These are phyloP conservation scores for Pseudisothecium myosuroides DNA, from an alignment of 225 moss, liverwort and hornwort genomes.

Conservation along the genomic window DNA sequence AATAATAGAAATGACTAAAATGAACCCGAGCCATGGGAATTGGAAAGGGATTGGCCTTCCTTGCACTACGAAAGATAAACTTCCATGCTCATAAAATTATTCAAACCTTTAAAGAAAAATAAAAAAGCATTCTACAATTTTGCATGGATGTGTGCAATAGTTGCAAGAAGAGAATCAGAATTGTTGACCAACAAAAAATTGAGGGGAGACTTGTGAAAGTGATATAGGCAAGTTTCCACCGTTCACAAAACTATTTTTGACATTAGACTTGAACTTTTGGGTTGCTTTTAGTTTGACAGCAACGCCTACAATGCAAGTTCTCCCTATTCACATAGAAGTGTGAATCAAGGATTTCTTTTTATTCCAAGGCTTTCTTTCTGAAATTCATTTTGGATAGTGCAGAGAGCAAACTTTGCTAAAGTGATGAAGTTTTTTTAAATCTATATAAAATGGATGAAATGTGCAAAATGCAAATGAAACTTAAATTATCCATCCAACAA, in stretches of 20 bases:
- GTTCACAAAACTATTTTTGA: neutral
- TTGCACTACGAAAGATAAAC: no score
- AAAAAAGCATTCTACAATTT: neutral
- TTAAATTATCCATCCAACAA: neutral
- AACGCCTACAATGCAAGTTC: neutral
- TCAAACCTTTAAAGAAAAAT: neutral
- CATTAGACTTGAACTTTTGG: neutral
- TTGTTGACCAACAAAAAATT: neutral
- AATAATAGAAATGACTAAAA: neutral
- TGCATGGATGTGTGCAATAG: neutral
- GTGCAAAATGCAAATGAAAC: neutral
- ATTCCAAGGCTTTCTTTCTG: no score
- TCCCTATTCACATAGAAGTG: neutral
- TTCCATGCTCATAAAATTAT: neutral
- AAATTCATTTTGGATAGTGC: neutral
- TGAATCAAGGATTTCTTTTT: no score
- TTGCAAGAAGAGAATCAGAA: neutral
- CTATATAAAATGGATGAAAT: neutral
- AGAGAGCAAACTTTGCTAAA: rapidly evolving
- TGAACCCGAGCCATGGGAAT: neutral
- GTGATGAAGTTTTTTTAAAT: neutral
- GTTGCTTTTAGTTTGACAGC: neutral
- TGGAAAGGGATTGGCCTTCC: neutral
- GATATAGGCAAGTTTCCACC: neutral
- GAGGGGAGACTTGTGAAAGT: neutral